Evolutionary conservation across 257 asterid species (phyloP).

Genomic region (Echites panduratus): DNA sequence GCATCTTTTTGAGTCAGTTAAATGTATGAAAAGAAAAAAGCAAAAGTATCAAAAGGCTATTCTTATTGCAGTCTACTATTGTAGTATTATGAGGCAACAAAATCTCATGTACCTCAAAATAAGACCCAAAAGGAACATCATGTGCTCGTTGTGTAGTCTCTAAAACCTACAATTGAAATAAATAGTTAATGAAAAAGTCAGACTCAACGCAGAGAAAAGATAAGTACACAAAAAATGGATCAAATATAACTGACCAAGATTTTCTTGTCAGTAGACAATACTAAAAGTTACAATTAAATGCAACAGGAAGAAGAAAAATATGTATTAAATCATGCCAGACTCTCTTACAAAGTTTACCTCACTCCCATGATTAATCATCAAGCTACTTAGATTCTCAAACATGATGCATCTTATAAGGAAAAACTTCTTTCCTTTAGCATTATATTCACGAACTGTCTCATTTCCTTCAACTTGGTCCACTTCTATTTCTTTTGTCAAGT

Average conservation of each 20-base stretch:
- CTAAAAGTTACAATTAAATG: conserved; percentile 76
- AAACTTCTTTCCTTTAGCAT: no score
- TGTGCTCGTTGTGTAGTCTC: conserved; percentile 87
- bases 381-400: no score
- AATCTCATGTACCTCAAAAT: conserved; percentile 61
- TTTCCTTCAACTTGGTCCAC: no score
- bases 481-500: no score
- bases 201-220: background rate
- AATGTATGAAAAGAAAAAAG: background rate
- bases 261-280: conserved; percentile 62
- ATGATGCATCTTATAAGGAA: no score
- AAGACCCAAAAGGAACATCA: conserved; percentile 95
- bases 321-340: background rate
- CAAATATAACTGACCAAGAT: conserved; percentile 42
- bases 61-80: no score
- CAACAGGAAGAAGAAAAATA: conserved; percentile 24
- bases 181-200: conserved; percentile 11
- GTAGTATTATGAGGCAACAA: background rate
- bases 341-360: no score
- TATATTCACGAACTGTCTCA: no score
- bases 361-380: no score
- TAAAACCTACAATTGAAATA: conserved; percentile 49
- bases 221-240: background rate
- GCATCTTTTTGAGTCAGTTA: background rate
- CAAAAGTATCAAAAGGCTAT: background rate